Percentiles rank a stretch among this genome's conserved stretches.
phyloP scores from a whole-genome alignment of 805 yeast species.

The Saturnispora saitoi region DNA sequence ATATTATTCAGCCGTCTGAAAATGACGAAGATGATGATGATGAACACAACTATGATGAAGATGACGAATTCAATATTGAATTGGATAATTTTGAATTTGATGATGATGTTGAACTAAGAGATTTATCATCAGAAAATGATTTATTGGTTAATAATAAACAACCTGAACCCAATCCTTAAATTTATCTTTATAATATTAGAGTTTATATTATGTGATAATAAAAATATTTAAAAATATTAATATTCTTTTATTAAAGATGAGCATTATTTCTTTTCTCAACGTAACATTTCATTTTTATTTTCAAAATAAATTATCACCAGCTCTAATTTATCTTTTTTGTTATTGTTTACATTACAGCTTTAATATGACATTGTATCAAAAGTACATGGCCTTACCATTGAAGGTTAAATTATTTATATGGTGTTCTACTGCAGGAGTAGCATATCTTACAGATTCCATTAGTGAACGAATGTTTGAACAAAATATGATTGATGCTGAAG shows the following conservation, averaged over 20 bases:
- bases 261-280: background rate
- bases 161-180: background rate
- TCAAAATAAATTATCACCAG: too few species aligned
- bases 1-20: slow-evolving; percentile 52
- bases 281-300: too few species aligned
- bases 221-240: too few species aligned
- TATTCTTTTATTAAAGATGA: too few species aligned
- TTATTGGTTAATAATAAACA: background rate
- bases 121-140: slow-evolving; percentile 4
- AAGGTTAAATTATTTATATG: slow-evolving; percentile 27
- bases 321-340: too few species aligned
- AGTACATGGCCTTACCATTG: slow-evolving; percentile 22
- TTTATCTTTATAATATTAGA: background rate
- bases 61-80: slow-evolving; percentile 5
- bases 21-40: slow-evolving; percentile 20
- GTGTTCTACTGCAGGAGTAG: slow-evolving; percentile 25
- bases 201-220: too few species aligned
- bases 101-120: slow-evolving; percentile 8
- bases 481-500: slow-evolving; percentile 27
- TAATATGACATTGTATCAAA: slow-evolving; percentile 6
- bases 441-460: slow-evolving; percentile 26
- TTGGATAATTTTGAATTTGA: slow-evolving; percentile 10
- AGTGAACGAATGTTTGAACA: slow-evolving; percentile 23
- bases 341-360: too few species aligned
- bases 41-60: slow-evolving; percentile 10